phyloP scores from a whole-genome alignment of 805 yeast genomes.

The Lachancea cidri region DNA sequence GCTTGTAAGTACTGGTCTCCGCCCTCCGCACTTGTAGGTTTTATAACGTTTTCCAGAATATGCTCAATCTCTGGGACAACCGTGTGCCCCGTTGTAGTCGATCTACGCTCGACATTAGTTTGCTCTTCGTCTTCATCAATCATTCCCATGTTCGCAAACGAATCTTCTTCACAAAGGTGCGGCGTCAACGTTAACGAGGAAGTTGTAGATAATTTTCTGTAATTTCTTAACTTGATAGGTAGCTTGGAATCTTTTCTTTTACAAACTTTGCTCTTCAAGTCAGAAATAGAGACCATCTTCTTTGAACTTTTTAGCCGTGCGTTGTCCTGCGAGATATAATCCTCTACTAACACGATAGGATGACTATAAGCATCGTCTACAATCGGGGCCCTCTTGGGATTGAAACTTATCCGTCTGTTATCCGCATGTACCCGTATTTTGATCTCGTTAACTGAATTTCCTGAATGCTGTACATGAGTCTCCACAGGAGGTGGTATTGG shows the following conservation, averaged over 20 bases:
- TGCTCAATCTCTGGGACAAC: constrained; percentile 7
- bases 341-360: constrained; percentile 29
- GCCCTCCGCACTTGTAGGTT: constrained; percentile 9
- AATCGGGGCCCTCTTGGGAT: constrained; percentile 4
- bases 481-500: constrained; percentile 28
- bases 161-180: constrained; percentile 5
- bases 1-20: constrained; percentile 22
- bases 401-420: constrained; percentile 11
- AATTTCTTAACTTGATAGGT: constrained; percentile 21
- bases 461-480: background rate
- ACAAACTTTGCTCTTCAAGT: constrained; percentile 22
- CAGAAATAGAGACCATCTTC: constrained; percentile 27
- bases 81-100: constrained; percentile 3
- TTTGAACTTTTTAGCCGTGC: constrained; percentile 8
- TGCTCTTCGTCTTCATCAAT: constrained; percentile 1
- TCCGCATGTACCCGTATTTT: constrained; percentile 9
- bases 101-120: background rate
- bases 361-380: constrained; percentile 12
- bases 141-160: constrained; percentile 6
- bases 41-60: constrained; percentile 18
- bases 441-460: constrained; percentile 8
- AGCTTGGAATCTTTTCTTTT: constrained; percentile 18
- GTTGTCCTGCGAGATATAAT: constrained; percentile 19
- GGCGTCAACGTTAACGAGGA: constrained; percentile 9
- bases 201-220: constrained; percentile 2